Conservation (phyloP, 345 rosid genomes). For the Conringia planisiliqua region DNA sequence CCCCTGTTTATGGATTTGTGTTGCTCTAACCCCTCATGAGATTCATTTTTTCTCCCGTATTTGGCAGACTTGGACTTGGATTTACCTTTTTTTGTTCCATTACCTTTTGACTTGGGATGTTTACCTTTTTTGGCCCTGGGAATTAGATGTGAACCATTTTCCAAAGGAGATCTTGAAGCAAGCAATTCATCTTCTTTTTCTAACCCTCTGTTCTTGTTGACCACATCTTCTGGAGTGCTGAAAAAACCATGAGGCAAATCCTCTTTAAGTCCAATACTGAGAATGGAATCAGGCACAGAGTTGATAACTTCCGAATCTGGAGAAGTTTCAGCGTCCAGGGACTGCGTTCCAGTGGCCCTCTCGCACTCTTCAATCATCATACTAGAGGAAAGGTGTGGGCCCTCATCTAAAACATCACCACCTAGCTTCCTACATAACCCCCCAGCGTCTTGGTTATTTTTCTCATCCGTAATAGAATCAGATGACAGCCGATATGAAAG, state of each 20-base stretch:
- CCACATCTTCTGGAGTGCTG: constrained; percentile 37
- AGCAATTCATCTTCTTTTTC: constrained; percentile 43
- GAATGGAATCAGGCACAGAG: constrained; percentile 56
- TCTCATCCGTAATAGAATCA: constrained; percentile 37
- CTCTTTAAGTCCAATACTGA: constrained; percentile 40
- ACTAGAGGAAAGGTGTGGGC: constrained; percentile 31
- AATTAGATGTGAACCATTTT: constrained; percentile 33
- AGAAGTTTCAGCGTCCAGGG: constrained; percentile 78
- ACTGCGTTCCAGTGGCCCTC: constrained; percentile 40
- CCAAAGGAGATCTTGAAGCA: constrained; percentile 28
- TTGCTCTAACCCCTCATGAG: constrained; percentile 34
- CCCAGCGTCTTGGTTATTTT: constrained; percentile 34
- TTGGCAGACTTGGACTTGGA: constrained; percentile 47
- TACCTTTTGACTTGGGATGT: constrained; percentile 49
- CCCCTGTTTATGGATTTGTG: constrained; percentile 36
- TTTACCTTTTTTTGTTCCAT: constrained; percentile 41
- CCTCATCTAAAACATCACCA: constrained; percentile 41
- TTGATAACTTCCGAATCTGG: constrained; percentile 99
- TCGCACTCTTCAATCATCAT: constrained; percentile 38
- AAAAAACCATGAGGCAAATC: constrained; percentile 36
- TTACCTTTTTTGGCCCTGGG: constrained; percentile 37
- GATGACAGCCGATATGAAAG: constrained; percentile 22
- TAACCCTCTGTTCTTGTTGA: constrained; percentile 40
- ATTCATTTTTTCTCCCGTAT: constrained; percentile 42
- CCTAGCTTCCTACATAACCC: constrained; percentile 37